Evolutionary conservation across 2,329 filamentous ascomycete species (phyloP), one percentile per base, ranked within the genome.

Genomic region (Dactylellina leptospora): DNA sequence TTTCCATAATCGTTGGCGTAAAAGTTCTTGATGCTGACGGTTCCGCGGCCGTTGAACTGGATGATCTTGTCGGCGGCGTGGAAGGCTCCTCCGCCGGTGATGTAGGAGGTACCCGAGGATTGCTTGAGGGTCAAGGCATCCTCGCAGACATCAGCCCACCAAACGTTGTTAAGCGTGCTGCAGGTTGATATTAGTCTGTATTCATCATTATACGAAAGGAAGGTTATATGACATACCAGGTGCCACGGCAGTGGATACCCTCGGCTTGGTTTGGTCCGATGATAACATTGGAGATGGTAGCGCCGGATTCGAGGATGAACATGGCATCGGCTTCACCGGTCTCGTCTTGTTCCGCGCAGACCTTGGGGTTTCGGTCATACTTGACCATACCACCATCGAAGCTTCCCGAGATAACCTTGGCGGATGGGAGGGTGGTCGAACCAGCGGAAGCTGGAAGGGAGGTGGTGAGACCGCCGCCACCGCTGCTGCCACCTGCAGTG

Each of bases 321-420:
- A 81, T 79, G 6, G 80, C 79, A 54, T 81, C 80, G 0, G 76
- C 76, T 53, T 83, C 79, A 18, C 81, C 82, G 18, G 81, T 81
- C 70, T 84, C 82, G 25, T 66, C 72, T 69, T 83, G 81, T 10
- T 80, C 81, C n/a, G 74, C 75, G 77, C 82, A 83, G 28, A 78
- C 78, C 6, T 78, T 78, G 50, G 76, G 77, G 66, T 79, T 81
- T 64, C 83, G 82, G 71, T 81, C 83, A 77, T 79, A 84, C 51
- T 79, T 79, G 75, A 81, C 79, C 82, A 84, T 83, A 18, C 79
- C 81, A 58, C 83, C 82, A 74, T 84, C 83, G 73, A 82, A 83
- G 27, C 74, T 76, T 23, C 78, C 79, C 22, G 63, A 72, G 66
- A 72, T 63, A 38, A 72, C 79, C 22, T 81, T 80, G 3, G 78